These are phyloP conservation scores for Suillus fuscotomentosus DNA, from an alignment of 768 basidiomycete genomes.

Conservation along the genomic window DNA sequence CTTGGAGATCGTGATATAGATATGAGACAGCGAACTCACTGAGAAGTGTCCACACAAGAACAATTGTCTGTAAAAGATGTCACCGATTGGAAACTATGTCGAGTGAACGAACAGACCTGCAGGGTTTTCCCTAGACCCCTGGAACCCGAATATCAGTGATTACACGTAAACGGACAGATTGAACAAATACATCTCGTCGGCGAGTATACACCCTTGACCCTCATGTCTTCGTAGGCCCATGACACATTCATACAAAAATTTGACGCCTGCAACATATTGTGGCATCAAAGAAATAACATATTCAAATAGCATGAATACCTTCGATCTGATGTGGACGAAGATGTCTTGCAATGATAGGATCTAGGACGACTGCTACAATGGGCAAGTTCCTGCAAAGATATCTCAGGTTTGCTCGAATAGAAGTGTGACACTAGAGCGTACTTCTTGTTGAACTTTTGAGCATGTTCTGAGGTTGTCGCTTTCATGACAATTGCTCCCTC, in stretches of 20 bases:
- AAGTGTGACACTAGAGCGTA: conserved; percentile 26
- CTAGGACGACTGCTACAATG: conserved; percentile 82
- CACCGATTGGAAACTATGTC: conserved; percentile 6
- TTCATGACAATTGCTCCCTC: conserved; percentile 88
- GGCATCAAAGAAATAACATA: not conserved
- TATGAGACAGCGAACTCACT: conserved; percentile 47
- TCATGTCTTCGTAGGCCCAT: conserved; percentile 93
- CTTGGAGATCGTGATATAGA: conserved; percentile 4
- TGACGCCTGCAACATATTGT: conserved; percentile 48
- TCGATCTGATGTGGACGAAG: conserved; percentile 90
- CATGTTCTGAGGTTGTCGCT: conserved; percentile 65
- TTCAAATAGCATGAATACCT: conserved; percentile 41
- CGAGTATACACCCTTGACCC: conserved; percentile 92
- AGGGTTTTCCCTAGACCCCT: conserved; percentile 98
- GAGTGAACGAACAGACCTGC: conserved; percentile 44
- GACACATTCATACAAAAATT: conserved; percentile 93
- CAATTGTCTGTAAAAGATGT: conserved; percentile 64
- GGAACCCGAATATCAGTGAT: conserved; percentile 11
- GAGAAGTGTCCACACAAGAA: conserved; percentile 89
- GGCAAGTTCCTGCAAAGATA: conserved; percentile 48
- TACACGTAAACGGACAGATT: not conserved
- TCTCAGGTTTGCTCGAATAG: conserved; percentile 2
- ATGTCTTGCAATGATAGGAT: conserved; percentile 74
- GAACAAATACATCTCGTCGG: conserved; percentile 82
- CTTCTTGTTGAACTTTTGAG: conserved; percentile 70